A percentile compares a stretch with the other conserved stretches of the same genome.
Evolutionary conservation across 2,329 filamentous ascomycete species (phyloP).

Genomic region (Tolypocladium pustulatum): DNA sequence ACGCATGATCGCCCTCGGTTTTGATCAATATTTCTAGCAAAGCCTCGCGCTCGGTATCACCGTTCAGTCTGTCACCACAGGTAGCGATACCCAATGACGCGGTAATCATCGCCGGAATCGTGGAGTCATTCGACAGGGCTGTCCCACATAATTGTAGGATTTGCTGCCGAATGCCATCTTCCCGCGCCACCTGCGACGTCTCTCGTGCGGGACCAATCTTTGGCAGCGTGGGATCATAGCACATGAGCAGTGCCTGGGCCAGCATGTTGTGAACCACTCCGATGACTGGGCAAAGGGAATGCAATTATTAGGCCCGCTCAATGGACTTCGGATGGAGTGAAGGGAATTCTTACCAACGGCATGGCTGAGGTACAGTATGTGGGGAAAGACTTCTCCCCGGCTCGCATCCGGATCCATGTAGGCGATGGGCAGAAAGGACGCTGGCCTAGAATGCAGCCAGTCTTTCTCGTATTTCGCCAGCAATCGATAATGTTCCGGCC

Average conservation of each 20-base stretch:
- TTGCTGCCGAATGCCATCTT: conserved; percentile 33
- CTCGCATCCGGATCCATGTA: conserved; percentile 22
- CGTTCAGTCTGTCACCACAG: conserved; percentile 38
- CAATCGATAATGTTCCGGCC: conserved; percentile 26
- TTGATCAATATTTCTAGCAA: conserved; percentile 33
- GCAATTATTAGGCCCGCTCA: background rate
- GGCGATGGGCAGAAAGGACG: conserved; percentile 44
- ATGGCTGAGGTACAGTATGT: conserved; percentile 45
- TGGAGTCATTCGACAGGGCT: conserved; percentile 43
- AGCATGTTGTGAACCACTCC: conserved; percentile 51
- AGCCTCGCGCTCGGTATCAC: conserved; percentile 34
- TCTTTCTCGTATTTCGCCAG: conserved; percentile 32
- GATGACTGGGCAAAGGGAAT: conserved; percentile 28
- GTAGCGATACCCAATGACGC: conserved; percentile 42
- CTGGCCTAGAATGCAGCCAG: conserved; percentile 36
- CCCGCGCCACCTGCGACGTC: conserved; percentile 13
- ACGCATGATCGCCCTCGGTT: conserved; percentile 39
- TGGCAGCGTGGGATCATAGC: conserved; percentile 44
- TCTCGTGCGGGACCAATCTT: conserved; percentile 30
- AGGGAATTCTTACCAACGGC: conserved; percentile 33
- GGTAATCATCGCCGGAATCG: conserved; percentile 45
- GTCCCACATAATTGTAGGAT: conserved; percentile 48
- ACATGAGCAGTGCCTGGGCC: conserved; percentile 43
- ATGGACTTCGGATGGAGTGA: background rate
- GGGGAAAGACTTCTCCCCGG: conserved; percentile 38